Base-by-base conservation (phyloP, 129 eudicot genomes). In the Glebionis coronaria region DNA sequence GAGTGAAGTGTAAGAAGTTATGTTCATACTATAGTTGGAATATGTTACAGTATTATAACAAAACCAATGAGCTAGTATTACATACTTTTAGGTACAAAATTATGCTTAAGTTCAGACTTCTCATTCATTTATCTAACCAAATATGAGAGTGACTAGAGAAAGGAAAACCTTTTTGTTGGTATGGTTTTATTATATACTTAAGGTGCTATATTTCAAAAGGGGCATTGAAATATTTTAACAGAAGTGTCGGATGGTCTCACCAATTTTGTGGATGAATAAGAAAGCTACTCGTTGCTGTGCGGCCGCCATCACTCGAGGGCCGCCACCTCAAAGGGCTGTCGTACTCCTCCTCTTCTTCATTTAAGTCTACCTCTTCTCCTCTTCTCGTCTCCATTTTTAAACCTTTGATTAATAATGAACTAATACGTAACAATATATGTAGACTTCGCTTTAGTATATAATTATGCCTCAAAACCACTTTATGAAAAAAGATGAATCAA, bases 231-330 rank as follows among this genome's bases (percentile, higher is more conserved):
- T 19, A 62, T 1, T 40, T 16, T 72, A 62, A 40, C 52, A 31
- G 38, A 31, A 18, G 15, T 16, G 12, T 11, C 9, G 21, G 14
- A 50, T 25, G 54, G 63, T 63, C 65, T 54, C 5, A 63, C 78
- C 78, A 65, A 54, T 73, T 73, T 11, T 73, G 71, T 44, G 78
- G 78, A 73, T 63, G 78, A 16, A 73, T 55, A 54, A 64, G 9
- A 44, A 53, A 73, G 25, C 40, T 56, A 12, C 8, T 25, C 1
- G 56, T 12, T 31, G 64, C 15, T 45, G 63, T 42, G 47, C 60
- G 14, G 27, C 65, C 58, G 27, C 78, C 65, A 4, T 73, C 58
- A 44, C 65, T 29, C 3, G 65, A 44, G 64, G 70, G 65, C 64
- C 58, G 78, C 71, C 71, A 54, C 25, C 65, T 25, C 16, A 12